Evolutionary conservation across 805 yeast genomes (phyloP), one percentile per base, ranked within the genome.

Genomic region (Barnettozyma salicaria): DNA sequence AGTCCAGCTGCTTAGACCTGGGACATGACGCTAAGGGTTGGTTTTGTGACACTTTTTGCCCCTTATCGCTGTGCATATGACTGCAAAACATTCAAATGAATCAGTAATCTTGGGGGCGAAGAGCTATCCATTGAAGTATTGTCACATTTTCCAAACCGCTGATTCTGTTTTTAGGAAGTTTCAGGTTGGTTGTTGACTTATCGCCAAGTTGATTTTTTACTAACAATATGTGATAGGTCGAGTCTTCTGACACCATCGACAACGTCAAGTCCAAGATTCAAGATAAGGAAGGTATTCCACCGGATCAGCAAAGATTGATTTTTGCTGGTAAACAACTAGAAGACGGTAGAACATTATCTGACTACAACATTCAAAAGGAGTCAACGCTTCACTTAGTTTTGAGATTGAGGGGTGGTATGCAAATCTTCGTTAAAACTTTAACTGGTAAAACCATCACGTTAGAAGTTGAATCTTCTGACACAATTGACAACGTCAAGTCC

Each of bases 221-320:
- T 43, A 43, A 42, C 49, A 33, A 17, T 17, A 19, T 48, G n/a
- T 72, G 85, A 44, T 95, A 88, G 70, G 96, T 86, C 45, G 96
- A 87, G 68, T 86, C 96, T 38, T 84, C 95, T 32, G 96, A 87
- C 72, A 86, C 96, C 42, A 86, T 88, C 58, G 96, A 87, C 70
- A 85, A 85, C 52, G 96, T 88, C 60, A 87, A 85, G 70, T 73
- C 89, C 13, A 88, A 88, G 80, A 88, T 88, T 68, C 95, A 87
- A 73, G 95, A 89, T 78, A 88, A 89, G 78, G 97, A 89, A 71
- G 97, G 97, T 65, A 89, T 89, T 56, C 97, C 97, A 68, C 97
- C 97, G 61, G 97, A 89, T 72, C 97, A 90, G 71, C 95, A 87
- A 70, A 79, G 95, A 71, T 72, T 86, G 58, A 86, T 86, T 67